phyloP scores from a whole-genome alignment of 169 alveolate species.

The Babesia sp. region DNA sequence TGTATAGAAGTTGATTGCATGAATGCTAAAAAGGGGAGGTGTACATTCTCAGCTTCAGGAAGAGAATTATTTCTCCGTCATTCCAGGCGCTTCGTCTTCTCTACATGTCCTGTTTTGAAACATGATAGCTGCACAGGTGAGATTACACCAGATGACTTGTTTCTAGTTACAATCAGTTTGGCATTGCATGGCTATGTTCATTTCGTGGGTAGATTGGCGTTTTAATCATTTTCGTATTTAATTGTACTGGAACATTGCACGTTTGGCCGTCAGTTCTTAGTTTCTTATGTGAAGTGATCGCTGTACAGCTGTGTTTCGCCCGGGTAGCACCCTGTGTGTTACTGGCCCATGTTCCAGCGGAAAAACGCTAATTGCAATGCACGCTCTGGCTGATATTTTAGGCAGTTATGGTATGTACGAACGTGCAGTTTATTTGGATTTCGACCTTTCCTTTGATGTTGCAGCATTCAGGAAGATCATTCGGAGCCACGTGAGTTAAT shows the following conservation, averaged over 20 bases:
- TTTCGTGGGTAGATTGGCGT: background rate
- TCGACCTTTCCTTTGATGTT: constrained; percentile 31
- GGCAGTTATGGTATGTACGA: constrained; percentile 28
- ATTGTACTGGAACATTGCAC: background rate
- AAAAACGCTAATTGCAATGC: constrained; percentile 16
- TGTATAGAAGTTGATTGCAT: no score
- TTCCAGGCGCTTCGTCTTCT: constrained; percentile 9
- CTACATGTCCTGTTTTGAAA: constrained; percentile 16
- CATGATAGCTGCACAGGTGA: background rate
- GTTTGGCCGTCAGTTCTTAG: background rate
- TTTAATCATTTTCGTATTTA: background rate
- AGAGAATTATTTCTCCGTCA: constrained; percentile 9
- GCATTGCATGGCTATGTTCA: background rate
- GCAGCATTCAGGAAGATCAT: background rate
- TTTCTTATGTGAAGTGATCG: background rate
- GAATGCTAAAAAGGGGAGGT: background rate
- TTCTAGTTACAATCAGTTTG: background rate
- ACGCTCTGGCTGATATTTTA: constrained; percentile 22
- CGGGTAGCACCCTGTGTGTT: constrained; percentile 6
- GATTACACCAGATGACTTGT: background rate
- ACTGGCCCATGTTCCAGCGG: constrained; percentile 30
- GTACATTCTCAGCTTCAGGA: constrained; percentile 31
- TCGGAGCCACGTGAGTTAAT: constrained; percentile 4
- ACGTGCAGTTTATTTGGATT: constrained; percentile 13
- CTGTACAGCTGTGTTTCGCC: background rate